phyloP scores from a whole-genome alignment of 2,329 filamentous ascomycete genomes.

The Leptographium wingfieldii region DNA sequence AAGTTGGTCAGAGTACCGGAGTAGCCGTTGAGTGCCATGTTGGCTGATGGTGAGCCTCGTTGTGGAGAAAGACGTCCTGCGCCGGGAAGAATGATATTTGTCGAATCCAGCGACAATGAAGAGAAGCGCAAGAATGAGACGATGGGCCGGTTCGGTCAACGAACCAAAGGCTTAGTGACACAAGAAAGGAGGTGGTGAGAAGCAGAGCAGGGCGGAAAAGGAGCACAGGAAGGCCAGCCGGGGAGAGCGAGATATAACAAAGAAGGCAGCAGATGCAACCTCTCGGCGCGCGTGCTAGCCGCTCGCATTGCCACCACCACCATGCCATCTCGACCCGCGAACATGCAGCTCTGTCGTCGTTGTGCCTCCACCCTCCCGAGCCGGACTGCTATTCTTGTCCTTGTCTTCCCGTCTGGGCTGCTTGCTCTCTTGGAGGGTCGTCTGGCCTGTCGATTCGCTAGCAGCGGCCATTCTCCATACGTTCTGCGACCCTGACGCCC shows the following conservation, averaged over 20 bases:
- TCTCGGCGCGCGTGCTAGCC: neutral
- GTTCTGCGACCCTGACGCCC: conserved; percentile 11
- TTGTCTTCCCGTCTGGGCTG: neutral
- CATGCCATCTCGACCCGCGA: neutral
- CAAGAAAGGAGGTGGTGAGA: conserved; percentile 18
- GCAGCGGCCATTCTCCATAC: neutral
- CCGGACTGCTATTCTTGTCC: neutral
- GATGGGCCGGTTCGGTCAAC: conserved; percentile 34
- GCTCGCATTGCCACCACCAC: neutral
- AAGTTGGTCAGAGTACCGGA: conserved; percentile 33
- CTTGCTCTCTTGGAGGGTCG: neutral
- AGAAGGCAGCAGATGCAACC: neutral
- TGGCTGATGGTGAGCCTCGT: conserved; percentile 9
- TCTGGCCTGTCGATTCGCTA: neutral
- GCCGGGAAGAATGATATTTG: neutral
- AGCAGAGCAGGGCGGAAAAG: conserved; percentile 13
- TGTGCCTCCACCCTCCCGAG: neutral
- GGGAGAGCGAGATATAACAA: neutral
- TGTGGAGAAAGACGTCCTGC: neutral
- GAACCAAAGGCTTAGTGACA: conserved; percentile 22
- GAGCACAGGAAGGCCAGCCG: conserved; percentile 2
- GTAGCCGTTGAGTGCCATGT: conserved; percentile 34
- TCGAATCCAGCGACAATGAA: conserved; percentile 10
- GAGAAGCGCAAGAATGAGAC: conserved; percentile 10
- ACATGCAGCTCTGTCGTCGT: too few species aligned